A percentile compares a stretch with the other conserved stretches of the same genome.
Conservation (phyloP, 2,329 filamentous ascomycete species). For the Trichoderma harzianum region DNA sequence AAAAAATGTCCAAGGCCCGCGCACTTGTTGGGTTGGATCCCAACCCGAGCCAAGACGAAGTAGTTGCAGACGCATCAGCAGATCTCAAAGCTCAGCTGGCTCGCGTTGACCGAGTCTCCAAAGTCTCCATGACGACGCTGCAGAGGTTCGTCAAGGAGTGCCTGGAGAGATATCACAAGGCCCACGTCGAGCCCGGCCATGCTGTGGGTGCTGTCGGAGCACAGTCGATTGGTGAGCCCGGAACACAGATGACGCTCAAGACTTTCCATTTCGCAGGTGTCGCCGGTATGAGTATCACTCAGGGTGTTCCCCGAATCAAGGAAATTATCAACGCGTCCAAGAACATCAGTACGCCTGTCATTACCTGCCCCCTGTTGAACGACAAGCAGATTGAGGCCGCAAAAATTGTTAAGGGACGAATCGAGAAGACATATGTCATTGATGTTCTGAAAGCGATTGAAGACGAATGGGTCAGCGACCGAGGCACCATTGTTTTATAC, state of each 20-base stretch:
- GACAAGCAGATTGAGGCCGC: slow-evolving; percentile 72
- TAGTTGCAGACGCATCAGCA: slow-evolving; percentile 23
- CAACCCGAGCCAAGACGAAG: slow-evolving; percentile 19
- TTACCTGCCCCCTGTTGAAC: slow-evolving; percentile 80
- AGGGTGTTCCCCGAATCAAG: slow-evolving; percentile 99
- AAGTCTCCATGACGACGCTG: slow-evolving; percentile 74
- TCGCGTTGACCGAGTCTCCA: slow-evolving; percentile 69
- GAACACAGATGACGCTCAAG: slow-evolving; percentile 98
- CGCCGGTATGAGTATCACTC: slow-evolving; percentile 97
- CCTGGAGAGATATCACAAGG: slow-evolving; percentile 84
- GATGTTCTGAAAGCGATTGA: slow-evolving; percentile 80
- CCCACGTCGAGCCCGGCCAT: slow-evolving; percentile 89
- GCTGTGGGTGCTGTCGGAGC: slow-evolving; percentile 94
- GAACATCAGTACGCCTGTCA: slow-evolving; percentile 88
- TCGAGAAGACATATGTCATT: slow-evolving; percentile 88
- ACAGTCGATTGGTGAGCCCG: slow-evolving; percentile 96
- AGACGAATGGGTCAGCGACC: slow-evolving; percentile 78
- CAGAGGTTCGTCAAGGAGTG: slow-evolving; percentile 76
- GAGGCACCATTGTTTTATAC: slow-evolving; percentile 73
- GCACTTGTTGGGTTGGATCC: slow-evolving; percentile 48
- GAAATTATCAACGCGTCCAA: slow-evolving; percentile 99
- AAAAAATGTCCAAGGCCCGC: slow-evolving; percentile 56
- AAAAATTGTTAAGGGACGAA: slow-evolving; percentile 85
- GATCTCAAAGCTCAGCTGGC: slow-evolving; percentile 28
- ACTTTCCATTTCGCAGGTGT: slow-evolving; percentile 99